Percentiles rank a stretch among this genome's conserved stretches.
Evolutionary conservation across 805 yeast genomes (phyloP).

Genomic region (Sungouiella thailandica): DNA sequence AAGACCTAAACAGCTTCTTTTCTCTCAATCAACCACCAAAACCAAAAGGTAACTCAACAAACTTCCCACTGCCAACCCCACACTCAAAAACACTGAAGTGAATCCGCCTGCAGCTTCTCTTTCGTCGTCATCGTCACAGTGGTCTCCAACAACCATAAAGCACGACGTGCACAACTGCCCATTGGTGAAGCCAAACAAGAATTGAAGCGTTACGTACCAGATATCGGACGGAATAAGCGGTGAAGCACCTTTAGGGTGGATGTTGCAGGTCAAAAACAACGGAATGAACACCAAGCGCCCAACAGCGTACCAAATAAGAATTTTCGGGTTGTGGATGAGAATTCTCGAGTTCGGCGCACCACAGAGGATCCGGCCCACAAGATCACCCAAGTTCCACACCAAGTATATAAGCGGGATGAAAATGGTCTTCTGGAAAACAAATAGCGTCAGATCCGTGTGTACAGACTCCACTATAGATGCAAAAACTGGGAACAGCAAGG

Average conservation of each 20-base stretch:
- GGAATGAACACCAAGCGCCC: slow-evolving; percentile 62
- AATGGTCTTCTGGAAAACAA: slow-evolving; percentile 44
- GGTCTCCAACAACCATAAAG: slow-evolving; percentile 68
- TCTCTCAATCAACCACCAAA: slow-evolving; percentile 16
- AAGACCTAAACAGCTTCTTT: no score
- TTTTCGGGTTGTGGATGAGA: slow-evolving; percentile 36
- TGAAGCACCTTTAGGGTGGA: slow-evolving; percentile 31
- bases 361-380: slow-evolving; percentile 70
- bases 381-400: slow-evolving; percentile 87
- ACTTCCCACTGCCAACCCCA: slow-evolving; percentile 79
- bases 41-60: slow-evolving; percentile 68
- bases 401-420: slow-evolving; percentile 73
- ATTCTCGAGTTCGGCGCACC: slow-evolving; percentile 29
- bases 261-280: slow-evolving; percentile 63
- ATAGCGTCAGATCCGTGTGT: slow-evolving; percentile 22
- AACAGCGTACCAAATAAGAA: slow-evolving; percentile 50
- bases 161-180: slow-evolving; percentile 81
- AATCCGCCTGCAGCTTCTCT: slow-evolving; percentile 94
- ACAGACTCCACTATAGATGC: slow-evolving; percentile 63
- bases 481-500: slow-evolving; percentile 84
- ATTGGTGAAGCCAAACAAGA: slow-evolving; percentile 78
- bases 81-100: slow-evolving; percentile 70
- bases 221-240: slow-evolving; percentile 52
- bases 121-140: slow-evolving; percentile 57
- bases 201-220: slow-evolving; percentile 65